Conservation (phyloP, 1,284 basidiomycete genomes). For the Exobasidium rhododendri region DNA sequence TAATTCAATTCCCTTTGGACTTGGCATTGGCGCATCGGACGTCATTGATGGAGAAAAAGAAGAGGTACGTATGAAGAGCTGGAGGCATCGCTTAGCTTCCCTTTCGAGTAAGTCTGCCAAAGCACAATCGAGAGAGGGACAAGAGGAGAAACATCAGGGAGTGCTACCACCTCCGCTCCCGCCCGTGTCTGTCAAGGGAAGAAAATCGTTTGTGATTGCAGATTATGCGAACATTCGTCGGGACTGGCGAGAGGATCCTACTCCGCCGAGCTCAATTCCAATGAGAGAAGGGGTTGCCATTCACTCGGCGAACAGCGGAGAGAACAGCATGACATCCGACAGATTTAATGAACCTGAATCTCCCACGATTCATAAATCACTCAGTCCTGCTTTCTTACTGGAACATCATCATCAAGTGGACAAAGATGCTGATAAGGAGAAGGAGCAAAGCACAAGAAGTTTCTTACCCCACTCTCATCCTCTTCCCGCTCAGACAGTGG, state of each 20-base stretch:
- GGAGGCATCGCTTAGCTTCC: not conserved
- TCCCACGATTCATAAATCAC: constrained; percentile 16
- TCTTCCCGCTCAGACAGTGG: too few relatives aligned
- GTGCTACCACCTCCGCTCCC: not conserved
- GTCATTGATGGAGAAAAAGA: not conserved
- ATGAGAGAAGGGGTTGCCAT: too few relatives aligned
- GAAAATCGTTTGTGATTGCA: too few relatives aligned
- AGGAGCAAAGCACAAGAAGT: too few relatives aligned
- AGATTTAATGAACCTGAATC: not conserved
- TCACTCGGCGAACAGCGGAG: too few relatives aligned
- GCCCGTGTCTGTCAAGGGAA: too few relatives aligned
- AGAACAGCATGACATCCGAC: not conserved
- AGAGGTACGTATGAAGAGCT: not conserved
- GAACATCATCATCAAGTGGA: constrained; percentile 6
- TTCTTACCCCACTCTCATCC: too few relatives aligned
- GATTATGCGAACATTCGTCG: too few relatives aligned
- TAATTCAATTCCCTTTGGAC: not conserved
- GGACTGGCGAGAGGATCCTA: too few relatives aligned
- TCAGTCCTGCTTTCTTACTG: constrained; percentile 15
- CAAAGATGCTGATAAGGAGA: too few relatives aligned
- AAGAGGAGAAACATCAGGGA: not conserved
- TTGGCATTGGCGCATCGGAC: not conserved
- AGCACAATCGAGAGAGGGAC: not conserved
- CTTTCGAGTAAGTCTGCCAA: not conserved
- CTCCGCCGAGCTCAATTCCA: too few relatives aligned